Evolutionary conservation across 106 monocot species (phyloP), one percentile per base, ranked within the genome.

Genomic region (Phalaenopsis equestris): DNA sequence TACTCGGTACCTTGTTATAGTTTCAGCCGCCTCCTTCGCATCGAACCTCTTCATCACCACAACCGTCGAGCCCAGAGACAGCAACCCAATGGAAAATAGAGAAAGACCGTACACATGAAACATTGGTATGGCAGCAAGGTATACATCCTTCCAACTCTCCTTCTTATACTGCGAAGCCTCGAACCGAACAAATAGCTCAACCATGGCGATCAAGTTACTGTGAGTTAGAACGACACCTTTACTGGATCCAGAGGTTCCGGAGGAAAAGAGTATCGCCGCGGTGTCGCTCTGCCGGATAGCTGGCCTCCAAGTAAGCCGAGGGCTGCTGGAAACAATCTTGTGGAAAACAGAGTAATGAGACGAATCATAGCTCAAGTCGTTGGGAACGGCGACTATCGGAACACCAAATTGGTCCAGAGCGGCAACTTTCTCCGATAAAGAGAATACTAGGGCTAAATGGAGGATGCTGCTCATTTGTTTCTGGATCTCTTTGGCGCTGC

Each of bases 41-140:
- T 84, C 80, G 41, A 90, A 93, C 57, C 82, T 86, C 80, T 74
- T 85, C 90, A 93, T 87, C 3, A 89, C 88, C 46, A 93, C 87
- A 16, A 93, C 77, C 1, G 24, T 80, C 0, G 90, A 67, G 0
- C 93, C 93, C 67, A 90, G 47, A 11, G 85, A 81, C 5, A 88
- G 82, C 38, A 90, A 83, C 19, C 90, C 93, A 19, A 87, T 68
- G 9, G 80, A 75, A 76, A 93, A 89, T 12, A 90, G 83, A 0
- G 90, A 86, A 14, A 93, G 65, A 0, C 93, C 93, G 37, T 88
- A 90, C 3, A 93, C 82, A 68, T 93, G 93, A 30, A 93, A 93
- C 93, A 93, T 93, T 1, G 93, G 93, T 19, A 93, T 17, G 0
- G 73, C 77, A 3, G 87, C 83, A 7, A 93, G 87, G 61, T 85